Evolutionary conservation across 2,329 filamentous ascomycete genomes (phyloP).

Genomic region (Beauveria varroae): DNA sequence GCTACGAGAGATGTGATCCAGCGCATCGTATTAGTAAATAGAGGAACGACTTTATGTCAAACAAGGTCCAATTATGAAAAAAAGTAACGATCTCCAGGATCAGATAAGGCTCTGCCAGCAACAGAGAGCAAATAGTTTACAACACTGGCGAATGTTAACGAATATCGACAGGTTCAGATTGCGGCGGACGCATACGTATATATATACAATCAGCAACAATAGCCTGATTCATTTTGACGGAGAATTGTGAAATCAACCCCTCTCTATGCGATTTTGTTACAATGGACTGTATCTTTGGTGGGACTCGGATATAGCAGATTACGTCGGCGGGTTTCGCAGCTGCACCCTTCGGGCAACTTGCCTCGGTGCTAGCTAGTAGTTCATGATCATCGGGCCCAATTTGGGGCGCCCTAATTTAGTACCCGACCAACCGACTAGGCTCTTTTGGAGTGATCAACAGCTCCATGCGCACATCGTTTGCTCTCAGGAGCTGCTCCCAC

Average conservation of each 20-base stretch:
- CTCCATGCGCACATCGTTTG: too few species aligned
- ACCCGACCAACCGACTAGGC: too few species aligned
- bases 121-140: background rate
- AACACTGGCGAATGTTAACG: background rate
- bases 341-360: background rate
- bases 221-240: background rate
- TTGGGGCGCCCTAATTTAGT: too few species aligned
- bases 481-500: too few species aligned
- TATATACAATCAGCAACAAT: background rate
- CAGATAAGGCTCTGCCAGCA: background rate
- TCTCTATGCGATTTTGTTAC: background rate
- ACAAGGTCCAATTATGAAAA: background rate
- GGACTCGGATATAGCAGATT: background rate
- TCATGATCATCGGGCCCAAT: background rate
- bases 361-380: background rate
- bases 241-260: background rate
- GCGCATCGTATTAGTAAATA: background rate
- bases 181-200: background rate
- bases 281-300: background rate
- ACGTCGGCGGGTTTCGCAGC: background rate
- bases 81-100: background rate
- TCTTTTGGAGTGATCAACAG: too few species aligned
- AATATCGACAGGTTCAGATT: too few species aligned
- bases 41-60: background rate
- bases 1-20: background rate